phyloP scores from a whole-genome alignment of 2,329 filamentous ascomycete species.

The Malbranchea zuffiana region DNA sequence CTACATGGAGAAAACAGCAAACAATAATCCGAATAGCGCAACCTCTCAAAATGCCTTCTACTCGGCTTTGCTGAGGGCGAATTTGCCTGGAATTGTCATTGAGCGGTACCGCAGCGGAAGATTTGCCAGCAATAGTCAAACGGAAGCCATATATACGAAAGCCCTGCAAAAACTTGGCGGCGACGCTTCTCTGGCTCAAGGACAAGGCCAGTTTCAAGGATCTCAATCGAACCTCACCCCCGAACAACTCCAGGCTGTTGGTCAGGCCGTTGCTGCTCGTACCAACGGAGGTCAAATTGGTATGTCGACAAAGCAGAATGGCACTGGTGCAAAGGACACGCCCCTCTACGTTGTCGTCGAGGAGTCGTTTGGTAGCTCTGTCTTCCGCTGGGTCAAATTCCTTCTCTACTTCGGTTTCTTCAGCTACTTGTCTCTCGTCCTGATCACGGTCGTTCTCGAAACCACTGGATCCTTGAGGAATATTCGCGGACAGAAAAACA shows the following conservation, averaged over 20 bases:
- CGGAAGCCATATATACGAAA: slow-evolving; percentile 68
- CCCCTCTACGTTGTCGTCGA: slow-evolving; percentile 96
- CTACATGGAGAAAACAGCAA: slow-evolving; percentile 80
- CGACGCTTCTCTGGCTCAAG: slow-evolving; percentile 18
- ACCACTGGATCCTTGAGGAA: slow-evolving; percentile 68
- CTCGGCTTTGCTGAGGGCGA: slow-evolving; percentile 75
- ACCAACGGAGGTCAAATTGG: slow-evolving; percentile 55
- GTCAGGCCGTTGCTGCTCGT: slow-evolving; percentile 68
- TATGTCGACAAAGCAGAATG: slow-evolving; percentile 37
- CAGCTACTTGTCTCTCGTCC: slow-evolving; percentile 66
- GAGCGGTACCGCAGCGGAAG: slow-evolving; percentile 79
- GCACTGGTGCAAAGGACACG: slow-evolving; percentile 63
- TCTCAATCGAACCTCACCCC: slow-evolving; percentile 38
- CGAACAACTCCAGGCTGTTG: slow-evolving; percentile 64
- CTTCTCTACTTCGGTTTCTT: slow-evolving; percentile 65
- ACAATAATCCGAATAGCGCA: slow-evolving; percentile 79
- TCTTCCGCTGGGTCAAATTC: slow-evolving; percentile 92
- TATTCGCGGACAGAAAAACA: slow-evolving; percentile 57
- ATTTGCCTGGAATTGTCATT: slow-evolving; percentile 85
- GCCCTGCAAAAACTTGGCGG: slow-evolving; percentile 54
- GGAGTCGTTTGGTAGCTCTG: slow-evolving; percentile 63
- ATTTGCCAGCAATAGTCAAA: slow-evolving; percentile 68
- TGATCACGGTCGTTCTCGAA: slow-evolving; percentile 75
- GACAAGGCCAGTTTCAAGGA: slow-evolving; percentile 14
- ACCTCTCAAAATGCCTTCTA: slow-evolving; percentile 91